These are phyloP conservation scores for Collybiopsis confluens DNA, from an alignment of 768 basidiomycete species.

Conservation along the genomic window DNA sequence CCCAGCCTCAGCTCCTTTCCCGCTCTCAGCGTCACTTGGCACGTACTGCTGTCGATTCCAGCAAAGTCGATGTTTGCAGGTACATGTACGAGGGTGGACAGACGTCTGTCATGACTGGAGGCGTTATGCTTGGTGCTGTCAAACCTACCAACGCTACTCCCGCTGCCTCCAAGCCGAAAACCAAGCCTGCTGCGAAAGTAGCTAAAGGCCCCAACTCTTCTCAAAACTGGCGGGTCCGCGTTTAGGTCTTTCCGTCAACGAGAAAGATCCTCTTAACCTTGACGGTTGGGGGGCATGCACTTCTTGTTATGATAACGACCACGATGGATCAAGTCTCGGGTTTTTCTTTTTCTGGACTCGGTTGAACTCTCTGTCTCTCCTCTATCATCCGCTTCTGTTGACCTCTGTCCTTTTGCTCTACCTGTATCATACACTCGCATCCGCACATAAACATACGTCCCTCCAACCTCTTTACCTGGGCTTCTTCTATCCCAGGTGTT, in stretches of 20 bases:
- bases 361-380: too few species aligned
- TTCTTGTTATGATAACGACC: too few species aligned
- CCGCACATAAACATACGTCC: too few species aligned
- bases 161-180: not conserved
- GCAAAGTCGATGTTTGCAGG: slow-evolving; percentile 1
- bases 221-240: not conserved
- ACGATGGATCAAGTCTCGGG: too few species aligned
- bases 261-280: not conserved
- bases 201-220: too few species aligned
- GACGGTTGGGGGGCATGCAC: not conserved
- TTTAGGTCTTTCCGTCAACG: not conserved
- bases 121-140: slow-evolving; percentile 7
- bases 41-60: not conserved
- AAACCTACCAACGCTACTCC: not conserved
- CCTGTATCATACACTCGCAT: too few species aligned
- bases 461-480: too few species aligned
- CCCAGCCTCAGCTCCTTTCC: not conserved
- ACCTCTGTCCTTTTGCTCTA: too few species aligned
- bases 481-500: too few species aligned
- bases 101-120: slow-evolving; percentile 5
- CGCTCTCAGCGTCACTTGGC: slow-evolving; percentile 5
- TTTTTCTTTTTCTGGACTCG: too few species aligned
- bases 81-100: slow-evolving; percentile 8
- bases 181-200: too few species aligned
- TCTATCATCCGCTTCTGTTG: too few species aligned